phyloP scores from a whole-genome alignment of 345 rosid genomes.

The Lumnitzera littorea region DNA sequence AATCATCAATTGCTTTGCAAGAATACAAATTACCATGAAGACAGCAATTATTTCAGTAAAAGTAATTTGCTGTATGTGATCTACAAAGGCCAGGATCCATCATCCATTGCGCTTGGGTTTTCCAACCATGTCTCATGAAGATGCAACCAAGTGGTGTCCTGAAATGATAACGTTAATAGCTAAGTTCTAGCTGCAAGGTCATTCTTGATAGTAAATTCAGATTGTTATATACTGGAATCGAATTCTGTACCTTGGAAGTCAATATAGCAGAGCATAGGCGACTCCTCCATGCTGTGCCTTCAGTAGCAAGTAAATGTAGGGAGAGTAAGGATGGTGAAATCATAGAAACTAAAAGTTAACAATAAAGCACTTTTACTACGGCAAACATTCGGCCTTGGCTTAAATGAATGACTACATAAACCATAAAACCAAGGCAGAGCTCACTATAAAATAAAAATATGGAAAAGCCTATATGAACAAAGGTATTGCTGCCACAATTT shows the following conservation, averaged over 20 bases:
- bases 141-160: constrained; percentile 6
- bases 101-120: constrained; percentile 1
- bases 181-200: too few species aligned
- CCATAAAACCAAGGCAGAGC: too few species aligned
- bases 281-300: constrained; percentile 57
- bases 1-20: too few species aligned
- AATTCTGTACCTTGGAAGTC: constrained; percentile 37
- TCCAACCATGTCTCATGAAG: constrained; percentile 8
- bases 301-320: constrained; percentile 7
- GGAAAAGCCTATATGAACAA: too few species aligned
- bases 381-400: not conserved
- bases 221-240: too few species aligned
- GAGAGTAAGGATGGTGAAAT: not conserved
- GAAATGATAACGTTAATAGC: not conserved
- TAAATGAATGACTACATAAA: too few species aligned
- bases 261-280: constrained; percentile 46
- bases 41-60: too few species aligned
- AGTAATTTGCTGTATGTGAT: not conserved
- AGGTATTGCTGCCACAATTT: too few species aligned
- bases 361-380: not conserved
- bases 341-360: not conserved
- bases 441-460: too few species aligned
- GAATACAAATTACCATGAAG: too few species aligned
- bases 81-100: constrained; percentile 4
- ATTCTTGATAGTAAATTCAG: too few species aligned